A percentile compares a stretch with the other conserved stretches of the same genome.
Evolutionary conservation across 2,329 filamentous ascomycete genomes (phyloP).

Genomic region (Penicillium sp.): DNA sequence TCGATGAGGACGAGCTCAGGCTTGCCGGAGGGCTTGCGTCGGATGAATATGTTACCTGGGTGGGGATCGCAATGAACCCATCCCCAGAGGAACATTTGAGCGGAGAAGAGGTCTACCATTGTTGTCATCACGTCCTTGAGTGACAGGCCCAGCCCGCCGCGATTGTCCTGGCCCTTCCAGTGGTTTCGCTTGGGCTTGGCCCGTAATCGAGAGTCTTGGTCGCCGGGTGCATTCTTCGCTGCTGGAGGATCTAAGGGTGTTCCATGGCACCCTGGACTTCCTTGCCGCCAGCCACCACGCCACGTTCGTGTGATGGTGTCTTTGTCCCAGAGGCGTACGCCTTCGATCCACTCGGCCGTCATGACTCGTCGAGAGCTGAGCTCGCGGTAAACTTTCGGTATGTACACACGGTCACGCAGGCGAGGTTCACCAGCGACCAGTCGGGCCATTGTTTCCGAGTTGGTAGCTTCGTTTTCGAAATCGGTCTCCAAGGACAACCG

Average conservation of each 20-base stretch:
- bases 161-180: conserved; percentile 71
- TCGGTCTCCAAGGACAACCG: conserved; percentile 91
- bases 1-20: conserved; percentile 94
- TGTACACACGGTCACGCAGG: conserved; percentile 77
- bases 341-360: conserved; percentile 97
- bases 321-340: conserved; percentile 89
- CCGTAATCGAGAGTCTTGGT: conserved; percentile 41
- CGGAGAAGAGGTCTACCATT: conserved; percentile 94
- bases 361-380: conserved; percentile 80
- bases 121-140: conserved; percentile 90
- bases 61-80: conserved; percentile 95
- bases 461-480: conserved; percentile 86
- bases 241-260: conserved; percentile 58
- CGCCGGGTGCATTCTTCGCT: conserved; percentile 50
- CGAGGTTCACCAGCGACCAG: conserved; percentile 74
- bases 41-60: conserved; percentile 94
- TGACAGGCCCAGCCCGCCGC: conserved; percentile 79
- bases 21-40: conserved; percentile 75
- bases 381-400: conserved; percentile 80
- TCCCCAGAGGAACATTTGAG: conserved; percentile 97
- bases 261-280: conserved; percentile 75
- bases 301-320: conserved; percentile 72
- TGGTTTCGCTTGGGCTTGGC: conserved; percentile 77
- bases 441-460: conserved; percentile 77
- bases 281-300: conserved; percentile 72